These are phyloP conservation scores for Blastobotrys illinoisensis DNA, from an alignment of 1,139 yeast species.

Conservation along the genomic window DNA sequence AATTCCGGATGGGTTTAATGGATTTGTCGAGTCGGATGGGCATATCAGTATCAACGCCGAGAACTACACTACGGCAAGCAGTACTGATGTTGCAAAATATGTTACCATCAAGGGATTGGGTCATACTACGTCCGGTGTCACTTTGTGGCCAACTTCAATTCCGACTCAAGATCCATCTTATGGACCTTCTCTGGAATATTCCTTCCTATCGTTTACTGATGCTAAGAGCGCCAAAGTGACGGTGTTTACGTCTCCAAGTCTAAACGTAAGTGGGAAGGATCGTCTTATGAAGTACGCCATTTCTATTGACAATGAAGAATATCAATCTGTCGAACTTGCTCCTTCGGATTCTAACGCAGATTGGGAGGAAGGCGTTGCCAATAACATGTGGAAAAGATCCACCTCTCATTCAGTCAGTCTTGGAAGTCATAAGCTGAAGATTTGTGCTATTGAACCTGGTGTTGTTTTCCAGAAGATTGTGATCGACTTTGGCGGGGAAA, in stretches of 20 bases:
- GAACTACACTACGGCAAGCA: constrained; percentile 7
- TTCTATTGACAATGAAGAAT: constrained; percentile 16
- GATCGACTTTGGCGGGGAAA: constrained; percentile 19
- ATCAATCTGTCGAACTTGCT: constrained; percentile 13
- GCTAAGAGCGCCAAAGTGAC: constrained; percentile 12
- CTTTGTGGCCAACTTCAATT: constrained; percentile 15
- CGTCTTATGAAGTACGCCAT: constrained; percentile 17
- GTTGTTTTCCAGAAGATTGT: constrained; percentile 20
- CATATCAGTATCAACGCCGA: constrained; percentile 16
- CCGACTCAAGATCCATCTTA: constrained; percentile 12
- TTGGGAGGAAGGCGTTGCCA: constrained; percentile 19
- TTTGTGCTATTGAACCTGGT: constrained; percentile 20
- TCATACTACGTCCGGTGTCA: constrained; percentile 17
- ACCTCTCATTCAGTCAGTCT: constrained; percentile 12
- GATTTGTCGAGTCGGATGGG: constrained; percentile 19
- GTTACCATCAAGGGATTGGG: constrained; percentile 14
- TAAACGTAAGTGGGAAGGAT: constrained; percentile 11
- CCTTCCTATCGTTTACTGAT: constrained; percentile 10
- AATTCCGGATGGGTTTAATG: constrained; percentile 13
- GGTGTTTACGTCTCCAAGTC: constrained; percentile 18
- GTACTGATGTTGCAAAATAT: constrained; percentile 12
- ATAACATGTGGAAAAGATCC: constrained; percentile 16
- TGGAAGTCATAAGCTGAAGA: constrained; percentile 15
- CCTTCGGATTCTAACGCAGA: constrained; percentile 4
- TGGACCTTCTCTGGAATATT: constrained; percentile 15